phyloP scores from a whole-genome alignment of 2,329 filamentous ascomycete species.

The Fusarium verticillioides region DNA sequence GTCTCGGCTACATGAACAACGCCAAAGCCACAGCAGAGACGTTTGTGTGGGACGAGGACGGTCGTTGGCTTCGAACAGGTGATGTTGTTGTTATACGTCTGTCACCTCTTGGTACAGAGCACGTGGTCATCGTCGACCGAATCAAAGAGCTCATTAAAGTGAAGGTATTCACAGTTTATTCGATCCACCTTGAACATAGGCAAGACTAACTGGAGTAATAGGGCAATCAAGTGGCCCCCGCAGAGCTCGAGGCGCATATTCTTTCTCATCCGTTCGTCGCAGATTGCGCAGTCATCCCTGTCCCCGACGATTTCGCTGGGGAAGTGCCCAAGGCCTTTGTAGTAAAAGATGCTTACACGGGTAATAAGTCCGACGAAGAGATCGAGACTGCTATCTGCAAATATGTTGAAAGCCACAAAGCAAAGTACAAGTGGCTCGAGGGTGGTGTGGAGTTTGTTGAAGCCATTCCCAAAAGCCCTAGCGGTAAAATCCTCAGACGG shows the following conservation, averaged over 20 bases:
- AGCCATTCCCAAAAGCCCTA: neutral
- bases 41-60: neutral
- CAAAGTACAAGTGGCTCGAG: neutral
- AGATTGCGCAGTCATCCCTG: neutral
- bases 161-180: accelerated
- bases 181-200: accelerated
- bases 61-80: neutral
- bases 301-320: neutral
- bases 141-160: neutral
- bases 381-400: neutral
- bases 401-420: neutral
- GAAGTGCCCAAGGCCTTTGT: neutral
- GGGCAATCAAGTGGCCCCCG: neutral
- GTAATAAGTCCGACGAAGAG: neutral
- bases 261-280: neutral
- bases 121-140: neutral
- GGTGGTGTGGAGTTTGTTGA: neutral
- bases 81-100: neutral
- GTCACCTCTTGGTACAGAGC: neutral
- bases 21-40: neutral
- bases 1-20: neutral
- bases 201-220: accelerated
- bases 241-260: neutral
- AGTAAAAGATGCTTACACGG: neutral
- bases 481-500: neutral